Evolutionary conservation across 441 rosid genomes (phyloP).

Genomic region (Melianthus villosus): DNA sequence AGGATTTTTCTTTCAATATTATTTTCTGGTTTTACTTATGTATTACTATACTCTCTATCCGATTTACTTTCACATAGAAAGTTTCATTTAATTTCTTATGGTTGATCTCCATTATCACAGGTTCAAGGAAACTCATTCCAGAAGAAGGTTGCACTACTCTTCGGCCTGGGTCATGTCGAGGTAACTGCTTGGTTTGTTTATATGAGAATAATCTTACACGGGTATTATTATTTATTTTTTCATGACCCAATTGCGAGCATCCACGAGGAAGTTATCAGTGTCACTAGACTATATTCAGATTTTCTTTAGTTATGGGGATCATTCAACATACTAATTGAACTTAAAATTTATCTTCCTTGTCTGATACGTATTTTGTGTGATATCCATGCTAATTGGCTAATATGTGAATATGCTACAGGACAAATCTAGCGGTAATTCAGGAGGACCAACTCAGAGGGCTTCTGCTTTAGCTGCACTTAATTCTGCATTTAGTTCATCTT

Average conservation of each 20-base stretch:
- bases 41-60: too few species aligned
- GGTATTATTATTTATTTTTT: not conserved
- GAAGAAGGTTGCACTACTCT: slow-evolving; percentile 69
- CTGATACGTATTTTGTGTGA: slow-evolving; percentile 5
- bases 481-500: slow-evolving; percentile 69
- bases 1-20: too few species aligned
- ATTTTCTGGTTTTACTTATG: too few species aligned
- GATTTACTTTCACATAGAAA: too few species aligned
- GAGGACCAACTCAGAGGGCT: slow-evolving; percentile 95
- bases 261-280: too few species aligned
- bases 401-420: slow-evolving; percentile 39
- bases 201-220: not conserved
- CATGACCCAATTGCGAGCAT: too few species aligned
- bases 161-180: slow-evolving; percentile 70
- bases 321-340: too few species aligned
- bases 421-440: slow-evolving; percentile 59
- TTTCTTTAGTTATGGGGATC: too few species aligned
- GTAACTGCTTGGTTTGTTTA: slow-evolving; percentile 24
- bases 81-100: too few species aligned
- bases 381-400: too few species aligned
- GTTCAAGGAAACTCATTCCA: slow-evolving; percentile 92
- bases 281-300: too few species aligned
- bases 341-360: not conserved
- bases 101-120: too few species aligned
- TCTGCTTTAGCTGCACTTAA: slow-evolving; percentile 92